Percentiles rank a stretch among this genome's conserved stretches.
These are phyloP conservation scores for Arachis hypogaea DNA, from an alignment of 306 rosid species.

Conservation along the genomic window DNA sequence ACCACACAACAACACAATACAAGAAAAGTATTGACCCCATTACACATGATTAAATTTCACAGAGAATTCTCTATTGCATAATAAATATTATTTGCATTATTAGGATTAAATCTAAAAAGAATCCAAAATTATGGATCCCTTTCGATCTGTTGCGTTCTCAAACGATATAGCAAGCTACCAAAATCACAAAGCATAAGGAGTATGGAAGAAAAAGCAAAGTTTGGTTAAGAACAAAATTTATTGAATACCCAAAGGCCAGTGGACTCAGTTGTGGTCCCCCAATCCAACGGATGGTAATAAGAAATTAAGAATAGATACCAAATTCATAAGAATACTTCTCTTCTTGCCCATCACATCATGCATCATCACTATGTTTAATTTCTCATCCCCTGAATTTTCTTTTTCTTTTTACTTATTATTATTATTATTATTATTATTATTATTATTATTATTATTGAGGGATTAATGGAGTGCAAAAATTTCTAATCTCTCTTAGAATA, in stretches of 20 bases:
- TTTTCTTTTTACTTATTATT: too few species aligned
- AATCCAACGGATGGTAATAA: constrained; percentile 38
- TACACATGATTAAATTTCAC: not conserved
- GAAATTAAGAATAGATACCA: constrained; percentile 35
- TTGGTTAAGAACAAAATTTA: constrained; percentile 46
- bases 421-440: too few species aligned
- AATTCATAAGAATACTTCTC: constrained; percentile 30
- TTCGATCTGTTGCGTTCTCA: constrained; percentile 38
- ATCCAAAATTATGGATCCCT: constrained; percentile 30
- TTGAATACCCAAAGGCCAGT: constrained; percentile 35
- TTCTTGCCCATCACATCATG: constrained; percentile 45
- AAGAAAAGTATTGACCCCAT: constrained; percentile 31
- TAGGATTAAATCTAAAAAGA: constrained; percentile 28
- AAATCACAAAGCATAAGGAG: constrained; percentile 29
- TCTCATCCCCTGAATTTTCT: not conserved
- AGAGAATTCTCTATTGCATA: too few species aligned
- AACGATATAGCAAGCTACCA: constrained; percentile 41
- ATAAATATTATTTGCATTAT: not conserved
- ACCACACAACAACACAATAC: constrained; percentile 35
- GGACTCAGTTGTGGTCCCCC: constrained; percentile 46
- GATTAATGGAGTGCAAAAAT: too few species aligned
- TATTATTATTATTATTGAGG: too few species aligned
- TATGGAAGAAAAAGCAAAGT: constrained; percentile 29
- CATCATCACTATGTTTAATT: constrained; percentile 6
- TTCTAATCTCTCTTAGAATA: too few species aligned